Percentiles rank a stretch among this genome's conserved stretches.
Evolutionary conservation across 371 early-diverging fungal species (phyloP).

Genomic region (Choanephora cucurbitarum): DNA sequence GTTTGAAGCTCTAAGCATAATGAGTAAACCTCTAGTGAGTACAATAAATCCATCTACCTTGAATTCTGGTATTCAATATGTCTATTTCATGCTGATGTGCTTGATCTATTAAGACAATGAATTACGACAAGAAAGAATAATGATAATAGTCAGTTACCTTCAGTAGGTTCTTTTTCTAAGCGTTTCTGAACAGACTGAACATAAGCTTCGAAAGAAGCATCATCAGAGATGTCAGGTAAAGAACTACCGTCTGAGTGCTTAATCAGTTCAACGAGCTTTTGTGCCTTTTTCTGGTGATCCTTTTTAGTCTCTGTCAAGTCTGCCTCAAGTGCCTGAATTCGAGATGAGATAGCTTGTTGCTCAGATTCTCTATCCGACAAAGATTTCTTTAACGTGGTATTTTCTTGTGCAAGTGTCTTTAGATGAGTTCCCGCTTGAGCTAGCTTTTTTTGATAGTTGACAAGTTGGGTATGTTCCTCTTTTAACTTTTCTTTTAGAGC

Average conservation of each 20-base stretch:
- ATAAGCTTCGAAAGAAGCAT: conserved; percentile 19
- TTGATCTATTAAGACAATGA: too few species aligned
- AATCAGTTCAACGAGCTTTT: conserved; percentile 20
- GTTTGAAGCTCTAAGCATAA: conserved; percentile 14
- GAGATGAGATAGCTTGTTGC: not conserved
- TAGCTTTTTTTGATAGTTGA: conserved; percentile 37
- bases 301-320: conserved; percentile 13
- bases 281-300: conserved; percentile 19
- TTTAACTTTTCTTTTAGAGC: conserved; percentile 18
- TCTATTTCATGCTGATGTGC: not conserved
- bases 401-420: conserved; percentile 46
- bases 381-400: conserved; percentile 29
- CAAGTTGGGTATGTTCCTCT: conserved; percentile 27
- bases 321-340: conserved; percentile 8
- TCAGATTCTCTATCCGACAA: conserved; percentile 12
- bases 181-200: conserved; percentile 22
- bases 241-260: conserved; percentile 9
- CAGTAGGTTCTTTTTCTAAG: conserved; percentile 11
- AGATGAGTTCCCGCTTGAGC: conserved; percentile 50
- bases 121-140: not conserved
- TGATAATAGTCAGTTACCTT: conserved; percentile 4
- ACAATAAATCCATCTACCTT: too few species aligned
- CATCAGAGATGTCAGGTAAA: conserved; percentile 18
- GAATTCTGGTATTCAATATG: not conserved
- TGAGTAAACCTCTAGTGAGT: too few species aligned